Evolutionary conservation across 768 basidiomycete genomes (phyloP), one percentile per base, ranked within the genome.

Genomic region (Pulveroboletus sp.): DNA sequence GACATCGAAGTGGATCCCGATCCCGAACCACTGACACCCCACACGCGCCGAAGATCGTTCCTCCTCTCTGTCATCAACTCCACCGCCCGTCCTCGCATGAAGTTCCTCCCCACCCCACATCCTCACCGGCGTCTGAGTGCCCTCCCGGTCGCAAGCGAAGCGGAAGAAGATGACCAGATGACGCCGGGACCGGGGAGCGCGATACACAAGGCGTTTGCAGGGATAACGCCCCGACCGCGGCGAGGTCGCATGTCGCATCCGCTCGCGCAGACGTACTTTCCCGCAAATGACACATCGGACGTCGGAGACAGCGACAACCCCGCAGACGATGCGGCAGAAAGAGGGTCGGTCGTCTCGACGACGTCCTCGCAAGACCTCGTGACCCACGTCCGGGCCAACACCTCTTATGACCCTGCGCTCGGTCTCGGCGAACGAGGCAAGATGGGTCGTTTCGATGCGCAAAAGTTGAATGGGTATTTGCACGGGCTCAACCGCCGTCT

Each of bases 291-390:
- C 7, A 68, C 66, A 20, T 70, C 73, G n/a, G 57, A 58, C 36
- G 56, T 48, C 17, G 60, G 64, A 41, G 61, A 60, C 16, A 64
- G 49, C 34, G 67, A 57, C 41, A 44, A 55, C 9, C 67, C 64
- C 3, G 14, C 77, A 47, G 82, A 83, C 50, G 71, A 74, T 13
- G 71, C 68, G 4, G 68, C 67, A 10, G 85, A 84, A 51, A 74
- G 78, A 34, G 79, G 75, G 1, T 92, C 90, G 2, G 82, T 86
- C 65, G 73, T 89, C 40, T 92, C 90, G 4, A 90, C 86, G 1
- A 80, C 87, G 1, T 92, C 90, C 1, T 93, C 93, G 20, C 88
- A 94, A 55, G 92, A 95, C 63, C 73, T 95, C 35, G 90, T 89
- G 2, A 82, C 84, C 6, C 83, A 89, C 62, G 68, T 73, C 42